Evolutionary conservation across 2,329 filamentous ascomycete genomes (phyloP).

Genomic region (Corniculantispora saksenae): DNA sequence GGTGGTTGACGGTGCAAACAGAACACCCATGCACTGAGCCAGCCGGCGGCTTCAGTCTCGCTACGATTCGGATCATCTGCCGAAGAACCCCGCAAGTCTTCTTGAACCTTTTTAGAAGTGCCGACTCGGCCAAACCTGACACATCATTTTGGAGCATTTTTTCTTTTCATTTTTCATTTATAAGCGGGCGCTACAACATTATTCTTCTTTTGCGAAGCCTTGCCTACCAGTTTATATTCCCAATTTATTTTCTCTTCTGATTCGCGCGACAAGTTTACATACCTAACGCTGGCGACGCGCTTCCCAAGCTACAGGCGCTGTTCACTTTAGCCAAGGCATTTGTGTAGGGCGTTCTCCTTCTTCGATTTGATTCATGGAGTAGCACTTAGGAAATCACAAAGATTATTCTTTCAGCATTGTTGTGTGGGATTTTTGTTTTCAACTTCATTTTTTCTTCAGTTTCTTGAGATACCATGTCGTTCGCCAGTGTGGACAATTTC

Average conservation of each 20-base stretch:
- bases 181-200: neutral
- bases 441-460: neutral
- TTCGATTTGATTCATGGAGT: slow-evolving; percentile 1
- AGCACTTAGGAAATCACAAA: neutral
- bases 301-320: neutral
- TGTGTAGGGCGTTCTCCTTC: slow-evolving; percentile 12
- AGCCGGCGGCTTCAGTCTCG: neutral
- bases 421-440: slow-evolving; percentile 11
- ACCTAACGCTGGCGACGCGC: neutral
- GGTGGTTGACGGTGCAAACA: slow-evolving; percentile 32
- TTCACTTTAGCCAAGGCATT: slow-evolving; percentile 5
- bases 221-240: neutral
- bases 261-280: neutral
- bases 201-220: neutral
- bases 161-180: neutral
- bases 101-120: neutral
- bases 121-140: neutral
- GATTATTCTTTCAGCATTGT: slow-evolving; percentile 5
- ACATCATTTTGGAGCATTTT: neutral
- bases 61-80: neutral
- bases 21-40: slow-evolving; percentile 30
- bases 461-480: slow-evolving; percentile 1
- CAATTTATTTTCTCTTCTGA: neutral
- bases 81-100: neutral
- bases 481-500: neutral